Evolutionary conservation across 148 eudicot species (phyloP).

Genomic region (Vaccinium vitisidaea): DNA sequence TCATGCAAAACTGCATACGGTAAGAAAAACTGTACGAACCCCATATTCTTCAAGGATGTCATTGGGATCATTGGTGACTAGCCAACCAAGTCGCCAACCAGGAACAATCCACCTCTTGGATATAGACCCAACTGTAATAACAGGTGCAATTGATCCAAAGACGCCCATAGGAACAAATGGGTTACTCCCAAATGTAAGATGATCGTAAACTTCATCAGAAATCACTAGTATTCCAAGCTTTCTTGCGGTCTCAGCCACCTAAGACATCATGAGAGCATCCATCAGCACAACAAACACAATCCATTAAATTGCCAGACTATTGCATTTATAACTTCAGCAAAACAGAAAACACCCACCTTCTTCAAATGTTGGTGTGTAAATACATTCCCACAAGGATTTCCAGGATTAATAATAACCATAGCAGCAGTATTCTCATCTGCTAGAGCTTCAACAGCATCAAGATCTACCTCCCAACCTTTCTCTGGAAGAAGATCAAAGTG

Average conservation of each 20-base stretch:
- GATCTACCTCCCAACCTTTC: constrained; percentile 76
- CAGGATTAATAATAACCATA: constrained; percentile 75
- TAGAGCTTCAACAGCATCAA: constrained; percentile 48
- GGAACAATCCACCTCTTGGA: constrained; percentile 90
- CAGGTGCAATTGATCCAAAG: constrained; percentile 55
- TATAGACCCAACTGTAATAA: constrained; percentile 68
- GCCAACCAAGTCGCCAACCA: constrained; percentile 91
- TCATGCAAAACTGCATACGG: too few species aligned
- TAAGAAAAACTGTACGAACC: too few species aligned
- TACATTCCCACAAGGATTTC: constrained; percentile 86
- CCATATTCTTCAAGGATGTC: constrained; percentile 52
- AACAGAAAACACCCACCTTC: constrained; percentile 35
- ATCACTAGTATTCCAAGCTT: constrained; percentile 72
- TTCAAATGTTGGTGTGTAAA: constrained; percentile 49
- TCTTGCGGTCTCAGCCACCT: constrained; percentile 76
- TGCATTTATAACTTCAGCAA: background rate
- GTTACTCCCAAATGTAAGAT: constrained; percentile 54
- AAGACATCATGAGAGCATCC: background rate
- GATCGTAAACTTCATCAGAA: constrained; percentile 74
- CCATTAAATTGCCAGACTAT: background rate
- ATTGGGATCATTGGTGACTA: constrained; percentile 52
- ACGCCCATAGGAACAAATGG: constrained; percentile 77
- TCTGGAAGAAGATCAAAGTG: constrained; percentile 65
- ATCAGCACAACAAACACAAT: background rate
- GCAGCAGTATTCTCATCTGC: constrained; percentile 82